Percentiles rank a stretch among this genome's conserved stretches.
phyloP scores from a whole-genome alignment of 768 basidiomycete genomes.

The Mycena amicta region DNA sequence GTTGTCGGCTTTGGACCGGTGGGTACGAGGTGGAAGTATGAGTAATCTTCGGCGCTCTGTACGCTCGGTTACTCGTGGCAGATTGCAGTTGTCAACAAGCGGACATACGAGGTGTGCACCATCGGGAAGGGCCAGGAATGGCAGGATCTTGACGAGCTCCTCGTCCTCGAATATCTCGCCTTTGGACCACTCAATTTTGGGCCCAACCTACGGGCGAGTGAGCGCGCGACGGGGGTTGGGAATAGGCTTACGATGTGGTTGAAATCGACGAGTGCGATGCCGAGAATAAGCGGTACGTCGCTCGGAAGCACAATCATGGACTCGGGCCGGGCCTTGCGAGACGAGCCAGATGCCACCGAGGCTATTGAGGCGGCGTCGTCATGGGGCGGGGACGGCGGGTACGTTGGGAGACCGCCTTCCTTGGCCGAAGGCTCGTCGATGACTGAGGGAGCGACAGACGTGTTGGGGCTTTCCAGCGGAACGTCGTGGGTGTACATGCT shows the following conservation, averaged over 20 bases:
- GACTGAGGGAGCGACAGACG: conserved; percentile 53
- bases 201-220: conserved; percentile 73
- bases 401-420: conserved; percentile 45
- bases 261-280: conserved; percentile 92
- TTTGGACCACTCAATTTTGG: conserved; percentile 82
- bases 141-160: conserved; percentile 81
- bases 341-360: conserved; percentile 67
- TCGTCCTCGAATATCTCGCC: conserved; percentile 85
- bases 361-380: conserved; percentile 58
- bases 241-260: conserved; percentile 75
- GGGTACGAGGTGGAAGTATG: conserved; percentile 91
- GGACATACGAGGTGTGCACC: conserved; percentile 87
- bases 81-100: background rate
- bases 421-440: conserved; percentile 41
- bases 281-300: conserved; percentile 68
- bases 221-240: conserved; percentile 16
- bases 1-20: conserved; percentile 72
- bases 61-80: conserved; percentile 19
- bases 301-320: conserved; percentile 69
- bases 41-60: conserved; percentile 90
- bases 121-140: conserved; percentile 95
- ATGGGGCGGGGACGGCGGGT: conserved; percentile 57
- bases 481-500: conserved; percentile 50
- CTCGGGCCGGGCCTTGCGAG: conserved; percentile 77
- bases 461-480: conserved; percentile 50